These are phyloP conservation scores for Exophiala sp. DNA, from an alignment of 2,329 filamentous ascomycete genomes.

Conservation along the genomic window DNA sequence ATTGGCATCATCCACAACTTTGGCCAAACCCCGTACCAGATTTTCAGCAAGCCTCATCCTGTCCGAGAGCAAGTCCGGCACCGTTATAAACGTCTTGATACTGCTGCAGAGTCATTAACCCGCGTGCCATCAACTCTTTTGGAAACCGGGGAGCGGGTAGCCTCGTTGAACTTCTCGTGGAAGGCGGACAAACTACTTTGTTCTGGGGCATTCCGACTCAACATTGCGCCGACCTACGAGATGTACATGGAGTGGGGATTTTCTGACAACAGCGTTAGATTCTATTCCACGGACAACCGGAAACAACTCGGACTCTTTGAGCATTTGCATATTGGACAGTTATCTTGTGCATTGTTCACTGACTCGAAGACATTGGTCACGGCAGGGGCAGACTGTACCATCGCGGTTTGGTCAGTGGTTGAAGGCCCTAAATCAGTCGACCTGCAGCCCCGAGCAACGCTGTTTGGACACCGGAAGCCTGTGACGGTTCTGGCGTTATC, in stretches of 20 bases:
- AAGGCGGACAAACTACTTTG: conserved; percentile 79
- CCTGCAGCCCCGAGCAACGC: conserved; percentile 66
- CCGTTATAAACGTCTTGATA: conserved; percentile 67
- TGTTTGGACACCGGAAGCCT: conserved; percentile 84
- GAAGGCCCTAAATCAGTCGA: conserved; percentile 65
- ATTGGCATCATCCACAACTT: conserved; percentile 99
- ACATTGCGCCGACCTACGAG: conserved; percentile 79
- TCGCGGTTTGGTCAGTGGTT: conserved; percentile 73
- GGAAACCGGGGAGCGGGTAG: conserved; percentile 70
- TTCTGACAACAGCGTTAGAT: conserved; percentile 83
- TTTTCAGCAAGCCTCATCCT: conserved; percentile 77
- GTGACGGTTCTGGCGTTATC: conserved; percentile 79
- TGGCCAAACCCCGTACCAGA: conserved; percentile 92
- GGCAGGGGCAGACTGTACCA: conserved; percentile 83
- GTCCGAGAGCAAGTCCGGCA: conserved; percentile 63
- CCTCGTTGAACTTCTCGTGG: conserved; percentile 68
- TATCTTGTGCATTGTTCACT: conserved; percentile 76
- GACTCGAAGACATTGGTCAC: conserved; percentile 89
- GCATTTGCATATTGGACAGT: conserved; percentile 84
- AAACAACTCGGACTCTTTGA: conserved; percentile 85
- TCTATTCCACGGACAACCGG: conserved; percentile 77
- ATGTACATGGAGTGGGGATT: conserved; percentile 96
- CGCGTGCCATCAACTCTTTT: conserved; percentile 63
- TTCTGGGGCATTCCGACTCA: conserved; percentile 75
- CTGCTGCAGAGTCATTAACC: conserved; percentile 66